phyloP scores from a whole-genome alignment of 371 early-diverging fungal species.

The Mucor lusitanicus region DNA sequence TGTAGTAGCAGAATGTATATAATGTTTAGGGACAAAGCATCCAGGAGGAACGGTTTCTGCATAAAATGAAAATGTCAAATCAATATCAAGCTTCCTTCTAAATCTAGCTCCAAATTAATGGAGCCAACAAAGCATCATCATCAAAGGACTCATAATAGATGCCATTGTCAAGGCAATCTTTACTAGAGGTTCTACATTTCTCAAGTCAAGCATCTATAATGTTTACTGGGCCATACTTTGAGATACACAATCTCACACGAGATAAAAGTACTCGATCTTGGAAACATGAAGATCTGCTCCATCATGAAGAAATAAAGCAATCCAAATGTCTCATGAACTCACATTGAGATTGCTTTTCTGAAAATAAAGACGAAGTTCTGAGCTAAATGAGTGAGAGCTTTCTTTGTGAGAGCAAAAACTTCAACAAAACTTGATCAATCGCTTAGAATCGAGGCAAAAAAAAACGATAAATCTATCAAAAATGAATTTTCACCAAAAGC shows the following conservation, averaged over 20 bases:
- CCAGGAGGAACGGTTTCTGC: background rate
- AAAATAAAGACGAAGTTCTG: background rate
- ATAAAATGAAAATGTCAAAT: background rate
- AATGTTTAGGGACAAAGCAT: background rate
- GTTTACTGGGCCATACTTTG: background rate
- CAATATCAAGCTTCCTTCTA: too few species aligned
- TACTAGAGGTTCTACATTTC: too few species aligned
- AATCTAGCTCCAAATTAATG: too few species aligned
- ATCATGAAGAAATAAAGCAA: too few species aligned
- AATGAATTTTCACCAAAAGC: conserved; percentile 1
- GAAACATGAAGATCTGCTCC: too few species aligned
- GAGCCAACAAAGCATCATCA: too few species aligned
- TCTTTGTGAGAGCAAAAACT: background rate
- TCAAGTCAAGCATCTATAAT: background rate
- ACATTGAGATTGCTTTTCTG: background rate
- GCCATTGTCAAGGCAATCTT: too few species aligned
- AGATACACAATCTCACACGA: background rate
- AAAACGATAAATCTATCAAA: background rate
- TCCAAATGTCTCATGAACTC: too few species aligned
- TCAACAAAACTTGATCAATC: background rate
- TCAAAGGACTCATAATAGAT: too few species aligned
- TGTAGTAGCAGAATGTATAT: background rate
- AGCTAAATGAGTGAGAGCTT: background rate
- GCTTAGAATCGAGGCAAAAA: background rate
- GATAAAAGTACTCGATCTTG: background rate